Base-by-base conservation (phyloP, 176 grass and related monocot species). In the Tillandsia leiboldiana region DNA sequence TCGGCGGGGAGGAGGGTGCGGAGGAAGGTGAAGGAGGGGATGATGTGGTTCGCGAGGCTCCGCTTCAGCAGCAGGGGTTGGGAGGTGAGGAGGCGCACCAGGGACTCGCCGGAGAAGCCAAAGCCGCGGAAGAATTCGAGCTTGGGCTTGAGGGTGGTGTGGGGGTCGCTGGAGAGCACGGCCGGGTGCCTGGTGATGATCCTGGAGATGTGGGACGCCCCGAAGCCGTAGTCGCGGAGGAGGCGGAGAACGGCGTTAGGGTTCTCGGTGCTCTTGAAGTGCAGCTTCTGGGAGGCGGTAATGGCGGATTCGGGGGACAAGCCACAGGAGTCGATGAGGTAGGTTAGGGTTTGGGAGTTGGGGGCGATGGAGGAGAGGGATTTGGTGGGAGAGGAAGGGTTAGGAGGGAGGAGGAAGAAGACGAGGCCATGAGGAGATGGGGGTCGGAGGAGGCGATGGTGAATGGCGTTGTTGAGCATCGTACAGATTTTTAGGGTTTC, bases 71-170 rank as follows among this genome's bases (percentile, higher is more conserved):
- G 2, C 20, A 73, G 0, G 12, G 85, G 84, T 53, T 0, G 50
- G 17, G 53, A 9, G 42, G 56, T 51, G 64, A 87, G 5, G 13
- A 83, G 24, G 71, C 3, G 15, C 23, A 29, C 61, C 17, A 87
- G 75, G 20, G 73, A 62, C 9, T 75, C 50, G 53, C 20, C 53
- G 2, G 28, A 27, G 71, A 87, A 62, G 80, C 75, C 80, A 12
- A 83, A 49, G 29, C 67, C 71, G 47, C 23, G 62, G 33, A 87
- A 71, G 29, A 81, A 66, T 8, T 87, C 84, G 49, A 91, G 72
- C 70, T 91, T 87, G 65, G 76, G 76, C 1, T 72, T 72, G 48
- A 91, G 9, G 49, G 65, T 77, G 15, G 18, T 54, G 17, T 78
- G 63, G 9, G 77, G 70, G 8, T 78, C 59, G 48, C 51, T 13